phyloP scores from a whole-genome alignment of 805 yeast species.

The Zygotorulaspora chibaensis region DNA sequence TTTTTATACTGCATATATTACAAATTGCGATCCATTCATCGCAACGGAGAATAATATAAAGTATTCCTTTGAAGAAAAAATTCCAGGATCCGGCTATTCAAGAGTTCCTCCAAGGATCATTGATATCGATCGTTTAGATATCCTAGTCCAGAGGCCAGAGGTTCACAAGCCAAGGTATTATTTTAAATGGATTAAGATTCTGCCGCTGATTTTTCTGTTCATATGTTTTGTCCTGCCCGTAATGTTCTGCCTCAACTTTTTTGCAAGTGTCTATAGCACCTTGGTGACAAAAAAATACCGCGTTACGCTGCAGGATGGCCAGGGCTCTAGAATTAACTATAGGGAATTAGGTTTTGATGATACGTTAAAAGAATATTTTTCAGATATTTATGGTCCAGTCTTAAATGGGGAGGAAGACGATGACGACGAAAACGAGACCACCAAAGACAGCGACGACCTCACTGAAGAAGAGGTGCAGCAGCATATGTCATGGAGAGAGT shows the following conservation, averaged over 20 bases:
- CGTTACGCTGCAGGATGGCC: constrained; percentile 21
- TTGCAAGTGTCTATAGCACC: constrained; percentile 32
- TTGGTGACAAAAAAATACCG: constrained; percentile 26
- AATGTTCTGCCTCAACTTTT: constrained; percentile 23
- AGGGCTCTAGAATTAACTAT: constrained; percentile 20
- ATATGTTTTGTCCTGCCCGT: constrained; percentile 25
- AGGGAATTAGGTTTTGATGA: constrained; percentile 25
- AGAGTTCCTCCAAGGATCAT: constrained; percentile 25
- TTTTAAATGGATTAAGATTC: constrained; percentile 7
- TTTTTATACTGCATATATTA: constrained; percentile 76
- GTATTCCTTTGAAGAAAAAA: constrained; percentile 44
- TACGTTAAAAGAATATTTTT: constrained; percentile 21
- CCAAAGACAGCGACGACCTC: constrained; percentile 1
- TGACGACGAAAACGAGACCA: constrained; percentile 8
- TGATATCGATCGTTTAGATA: constrained; percentile 24
- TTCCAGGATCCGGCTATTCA: constrained; percentile 25
- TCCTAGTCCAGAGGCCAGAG: constrained; percentile 6
- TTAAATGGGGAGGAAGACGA: constrained; percentile 20
- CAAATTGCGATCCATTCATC: constrained; percentile 70
- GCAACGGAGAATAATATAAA: constrained; percentile 45
- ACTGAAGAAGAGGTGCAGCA: constrained; percentile 8
- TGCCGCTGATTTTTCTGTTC: constrained; percentile 7
- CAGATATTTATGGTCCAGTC: constrained; percentile 24
- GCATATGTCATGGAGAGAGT: constrained; percentile 23
- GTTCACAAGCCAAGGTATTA: not conserved